Percentiles rank a stretch among this genome's conserved stretches.
phyloP scores from a whole-genome alignment of 768 basidiomycete species.

The Leccinum uliginosum region DNA sequence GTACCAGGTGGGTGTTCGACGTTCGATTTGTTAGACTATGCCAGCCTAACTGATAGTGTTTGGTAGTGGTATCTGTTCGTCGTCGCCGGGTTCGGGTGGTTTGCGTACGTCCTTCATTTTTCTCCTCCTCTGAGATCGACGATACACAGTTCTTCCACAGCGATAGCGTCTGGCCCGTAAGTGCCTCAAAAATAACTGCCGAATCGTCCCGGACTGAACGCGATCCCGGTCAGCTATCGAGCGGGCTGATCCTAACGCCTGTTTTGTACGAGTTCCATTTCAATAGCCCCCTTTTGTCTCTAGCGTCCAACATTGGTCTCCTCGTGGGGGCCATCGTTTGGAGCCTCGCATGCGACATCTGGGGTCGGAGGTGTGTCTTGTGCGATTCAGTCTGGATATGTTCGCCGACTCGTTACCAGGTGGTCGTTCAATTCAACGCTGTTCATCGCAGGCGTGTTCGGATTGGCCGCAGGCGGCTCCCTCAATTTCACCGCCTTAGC shows the following conservation, averaged over 20 bases:
- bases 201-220: conserved; percentile 15
- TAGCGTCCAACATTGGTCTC: conserved; percentile 51
- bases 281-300: conserved; percentile 43
- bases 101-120: conserved; percentile 27
- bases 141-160: conserved; percentile 4
- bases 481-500: conserved; percentile 46
- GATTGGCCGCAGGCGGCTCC: conserved; percentile 45
- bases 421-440: conserved; percentile 55
- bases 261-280: conserved; percentile 47
- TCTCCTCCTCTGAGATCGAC: too few relatives aligned
- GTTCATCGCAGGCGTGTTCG: conserved; percentile 49
- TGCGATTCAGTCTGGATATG: background rate
- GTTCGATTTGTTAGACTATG: too few relatives aligned
- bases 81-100: conserved; percentile 41
- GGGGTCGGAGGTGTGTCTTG: conserved; percentile 41
- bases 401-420: conserved; percentile 16
- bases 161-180: conserved; percentile 38
- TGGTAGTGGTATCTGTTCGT: conserved; percentile 36
- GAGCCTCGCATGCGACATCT: conserved; percentile 47
- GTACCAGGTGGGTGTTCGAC: conserved; percentile 40
- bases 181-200: background rate
- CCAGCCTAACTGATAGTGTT: background rate
- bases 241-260: conserved; percentile 44
- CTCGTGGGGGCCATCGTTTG: conserved; percentile 47
- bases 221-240: conserved; percentile 29